phyloP scores from a whole-genome alignment of 2,329 filamentous ascomycete species.

The Huntiella savannae region DNA sequence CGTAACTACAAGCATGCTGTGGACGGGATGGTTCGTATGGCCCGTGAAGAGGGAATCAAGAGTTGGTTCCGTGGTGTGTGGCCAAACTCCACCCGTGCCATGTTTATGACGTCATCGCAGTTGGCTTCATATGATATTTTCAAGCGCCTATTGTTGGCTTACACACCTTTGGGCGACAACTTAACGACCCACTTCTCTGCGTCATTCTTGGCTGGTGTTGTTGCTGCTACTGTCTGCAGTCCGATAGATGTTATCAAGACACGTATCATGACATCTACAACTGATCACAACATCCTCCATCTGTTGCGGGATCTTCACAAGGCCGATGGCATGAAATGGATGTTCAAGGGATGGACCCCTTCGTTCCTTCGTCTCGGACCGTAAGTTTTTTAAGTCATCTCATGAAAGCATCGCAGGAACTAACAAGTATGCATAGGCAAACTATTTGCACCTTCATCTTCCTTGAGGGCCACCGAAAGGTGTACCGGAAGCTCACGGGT shows the following conservation, averaged over 20 bases:
- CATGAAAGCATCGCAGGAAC: neutral
- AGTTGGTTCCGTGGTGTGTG: constrained; percentile 71
- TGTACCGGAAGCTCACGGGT: constrained; percentile 40
- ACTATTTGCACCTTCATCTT: constrained; percentile 78
- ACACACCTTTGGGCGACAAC: constrained; percentile 49
- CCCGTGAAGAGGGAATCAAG: constrained; percentile 57
- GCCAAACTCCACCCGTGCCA: constrained; percentile 63
- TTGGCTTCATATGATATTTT: constrained; percentile 71
- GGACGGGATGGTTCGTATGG: constrained; percentile 72
- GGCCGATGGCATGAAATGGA: constrained; percentile 57
- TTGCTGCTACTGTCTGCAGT: constrained; percentile 68
- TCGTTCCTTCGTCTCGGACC: constrained; percentile 46
- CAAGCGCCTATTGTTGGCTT: constrained; percentile 48
- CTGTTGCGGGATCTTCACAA: constrained; percentile 49
- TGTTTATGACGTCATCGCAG: constrained; percentile 76
- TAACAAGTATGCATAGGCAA: constrained; percentile 30
- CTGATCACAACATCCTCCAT: constrained; percentile 31
- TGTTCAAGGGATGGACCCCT: constrained; percentile 85
- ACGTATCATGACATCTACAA: constrained; percentile 54
- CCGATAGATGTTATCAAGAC: constrained; percentile 85
- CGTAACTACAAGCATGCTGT: constrained; percentile 81
- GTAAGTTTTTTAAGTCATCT: constrained; percentile 22
- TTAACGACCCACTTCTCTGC: constrained; percentile 63
- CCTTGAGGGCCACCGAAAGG: constrained; percentile 67
- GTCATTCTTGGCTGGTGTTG: constrained; percentile 59